A percentile compares a stretch with the other conserved stretches of the same genome.
Evolutionary conservation across 495 filamentous ascomycete genomes (phyloP).

Genomic region (Penicillium coprophilum): DNA sequence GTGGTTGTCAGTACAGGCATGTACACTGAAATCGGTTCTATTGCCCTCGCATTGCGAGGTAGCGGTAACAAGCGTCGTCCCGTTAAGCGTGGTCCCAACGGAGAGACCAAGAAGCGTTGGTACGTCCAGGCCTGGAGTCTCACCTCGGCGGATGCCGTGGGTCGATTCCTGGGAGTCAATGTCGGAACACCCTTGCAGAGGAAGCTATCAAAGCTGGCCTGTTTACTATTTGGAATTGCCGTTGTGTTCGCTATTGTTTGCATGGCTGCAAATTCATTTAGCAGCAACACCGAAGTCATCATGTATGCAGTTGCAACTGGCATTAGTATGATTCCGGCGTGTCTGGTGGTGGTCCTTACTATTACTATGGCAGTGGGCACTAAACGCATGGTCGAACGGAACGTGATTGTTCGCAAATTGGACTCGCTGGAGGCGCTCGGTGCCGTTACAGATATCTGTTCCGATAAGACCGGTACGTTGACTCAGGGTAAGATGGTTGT

Average conservation of each 20-base stretch:
- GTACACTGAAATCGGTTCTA: constrained; percentile 62
- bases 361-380: constrained; percentile 64
- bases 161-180: constrained; percentile 62
- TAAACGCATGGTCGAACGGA: constrained; percentile 63
- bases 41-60: constrained; percentile 55
- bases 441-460: constrained; percentile 87
- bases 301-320: constrained; percentile 64
- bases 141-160: constrained; percentile 57
- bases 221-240: constrained; percentile 59
- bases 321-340: constrained; percentile 59
- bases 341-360: constrained; percentile 62
- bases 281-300: constrained; percentile 52
- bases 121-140: constrained; percentile 61
- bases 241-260: constrained; percentile 60
- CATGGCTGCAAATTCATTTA: constrained; percentile 53
- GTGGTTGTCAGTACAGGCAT: constrained; percentile 67
- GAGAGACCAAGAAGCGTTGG: constrained; percentile 50
- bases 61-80: constrained; percentile 34
- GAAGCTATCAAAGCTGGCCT: constrained; percentile 61
- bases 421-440: constrained; percentile 77
- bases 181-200: constrained; percentile 60
- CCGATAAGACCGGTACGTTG: constrained; percentile 78
- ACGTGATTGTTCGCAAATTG: constrained; percentile 62
- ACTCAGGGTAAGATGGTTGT: constrained; percentile 86
- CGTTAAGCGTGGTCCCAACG: constrained; percentile 49